Percentiles rank a stretch among this genome's conserved stretches.
Conservation (phyloP, 1,139 yeast species). For the Taphrina sp. region DNA sequence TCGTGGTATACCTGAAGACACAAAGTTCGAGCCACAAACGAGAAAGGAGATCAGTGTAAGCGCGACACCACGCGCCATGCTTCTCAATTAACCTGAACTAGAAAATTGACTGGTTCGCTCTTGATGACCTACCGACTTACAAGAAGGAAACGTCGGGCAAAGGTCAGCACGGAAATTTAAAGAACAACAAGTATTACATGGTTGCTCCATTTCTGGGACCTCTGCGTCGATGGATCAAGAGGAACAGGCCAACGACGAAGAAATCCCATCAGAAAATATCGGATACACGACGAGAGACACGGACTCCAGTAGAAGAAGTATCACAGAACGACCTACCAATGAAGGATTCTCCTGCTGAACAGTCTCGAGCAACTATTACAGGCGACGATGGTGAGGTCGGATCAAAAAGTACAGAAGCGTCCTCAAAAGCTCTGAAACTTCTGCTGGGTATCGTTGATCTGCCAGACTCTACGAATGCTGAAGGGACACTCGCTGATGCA, state of each 20-base stretch:
- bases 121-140: constrained; percentile 50
- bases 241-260: constrained; percentile 22
- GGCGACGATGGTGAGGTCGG: neutral
- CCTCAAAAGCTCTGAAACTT: constrained; percentile 23
- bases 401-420: neutral
- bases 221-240: constrained; percentile 37
- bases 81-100: constrained; percentile 28
- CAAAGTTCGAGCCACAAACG: constrained; percentile 71
- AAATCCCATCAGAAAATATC: neutral
- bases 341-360: too few relatives aligned
- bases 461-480: neutral
- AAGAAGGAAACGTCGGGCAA: constrained; percentile 37
- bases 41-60: constrained; percentile 73
- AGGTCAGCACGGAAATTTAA: constrained; percentile 33
- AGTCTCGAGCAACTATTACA: neutral
- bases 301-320: neutral
- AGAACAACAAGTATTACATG: constrained; percentile 42
- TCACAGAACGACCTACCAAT: neutral
- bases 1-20: constrained; percentile 74
- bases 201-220: constrained; percentile 45
- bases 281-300: neutral
- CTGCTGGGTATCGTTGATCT: constrained; percentile 15
- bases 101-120: constrained; percentile 61
- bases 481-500: neutral
- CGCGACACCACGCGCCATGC: constrained; percentile 28